Base-by-base conservation (phyloP, 192 early-diverging fungal genomes). In the Glomus cerebriforme region DNA sequence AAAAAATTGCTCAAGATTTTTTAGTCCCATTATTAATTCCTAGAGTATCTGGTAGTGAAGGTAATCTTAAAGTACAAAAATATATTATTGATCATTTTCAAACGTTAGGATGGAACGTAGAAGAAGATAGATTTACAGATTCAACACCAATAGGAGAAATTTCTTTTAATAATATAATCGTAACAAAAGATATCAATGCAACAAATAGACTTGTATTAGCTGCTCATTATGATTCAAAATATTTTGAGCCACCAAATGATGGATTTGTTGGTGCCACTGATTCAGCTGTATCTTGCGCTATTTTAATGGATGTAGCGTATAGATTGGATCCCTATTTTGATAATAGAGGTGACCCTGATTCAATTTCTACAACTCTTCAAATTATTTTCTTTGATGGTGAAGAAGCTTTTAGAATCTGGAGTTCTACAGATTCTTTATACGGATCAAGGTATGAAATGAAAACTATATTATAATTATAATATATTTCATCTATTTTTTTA, bases 351-450 rank as follows among this genome's bases (percentile, higher is more conserved):
- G n/a, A 68, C 67, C 1, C 87, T 90, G 39, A 54, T 19, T 54
- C 47, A 1, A 19, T 54, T 54, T 54, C 47, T 19, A 83, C 88
- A 0, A 93, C 92, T 10, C 59, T 98, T 62, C 97, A 99, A 82
- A 69, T 99, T n/a, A 88, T 99, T 29, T 99, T 99, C 76, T 98
- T 99, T 83, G 97, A 99, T 82, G 97, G 97, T 37, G 97, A 99
- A 75, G 97, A 99, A 80, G 95, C 97, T 5, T 95, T 95, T 81
- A 77, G 69, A 24, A 78, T 87, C 2, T 97, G 96, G 96, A 86
- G 90, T 3, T 75, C 27, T 8, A 89, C 82, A 0, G 96, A 98
- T 85, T 98, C 97, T 19, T 83, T 95, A 17, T 98, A 98, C 86
- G 97, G 97, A 7, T 89, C 95, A 43, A 88, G 88, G 87, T 86